Evolutionary conservation across 148 eudicot genomes (phyloP).

Genomic region (Spergularia marina): DNA sequence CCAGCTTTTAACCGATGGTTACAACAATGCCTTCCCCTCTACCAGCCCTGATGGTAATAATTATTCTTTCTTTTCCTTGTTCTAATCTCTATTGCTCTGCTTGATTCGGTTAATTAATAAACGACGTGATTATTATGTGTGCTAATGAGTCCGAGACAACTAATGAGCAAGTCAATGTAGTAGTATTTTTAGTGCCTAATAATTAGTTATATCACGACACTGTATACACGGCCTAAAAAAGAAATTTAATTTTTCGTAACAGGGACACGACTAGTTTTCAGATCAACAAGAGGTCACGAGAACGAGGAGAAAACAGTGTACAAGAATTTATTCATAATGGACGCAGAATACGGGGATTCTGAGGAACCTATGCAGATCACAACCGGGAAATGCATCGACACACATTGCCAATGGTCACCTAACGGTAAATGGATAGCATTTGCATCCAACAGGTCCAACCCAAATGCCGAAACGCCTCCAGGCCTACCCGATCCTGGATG

Average conservation of each 20-base stretch:
- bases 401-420: constrained; percentile 28
- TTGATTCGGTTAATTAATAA: too few relatives aligned
- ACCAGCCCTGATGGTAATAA: constrained; percentile 10
- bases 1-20: not conserved
- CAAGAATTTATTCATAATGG: constrained; percentile 31
- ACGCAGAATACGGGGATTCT: not conserved
- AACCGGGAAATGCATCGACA: constrained; percentile 16
- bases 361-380: constrained; percentile 5
- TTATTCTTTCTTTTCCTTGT: not conserved
- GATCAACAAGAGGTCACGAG: constrained; percentile 16
- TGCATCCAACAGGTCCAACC: constrained; percentile 22
- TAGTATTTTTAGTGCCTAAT: not conserved
- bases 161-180: too few relatives aligned
- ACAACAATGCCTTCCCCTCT: constrained; percentile 25
- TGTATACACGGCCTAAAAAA: not conserved
- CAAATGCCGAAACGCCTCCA: not conserved
- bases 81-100: not conserved
- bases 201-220: not conserved
- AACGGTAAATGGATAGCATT: constrained; percentile 24
- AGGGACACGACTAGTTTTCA: constrained; percentile 22
- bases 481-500: constrained; percentile 25
- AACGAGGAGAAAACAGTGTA: not conserved
- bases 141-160: too few relatives aligned
- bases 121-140: too few relatives aligned
- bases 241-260: not conserved